Conservation (phyloP, 768 basidiomycete genomes). For the Chalciporus piperatus region DNA sequence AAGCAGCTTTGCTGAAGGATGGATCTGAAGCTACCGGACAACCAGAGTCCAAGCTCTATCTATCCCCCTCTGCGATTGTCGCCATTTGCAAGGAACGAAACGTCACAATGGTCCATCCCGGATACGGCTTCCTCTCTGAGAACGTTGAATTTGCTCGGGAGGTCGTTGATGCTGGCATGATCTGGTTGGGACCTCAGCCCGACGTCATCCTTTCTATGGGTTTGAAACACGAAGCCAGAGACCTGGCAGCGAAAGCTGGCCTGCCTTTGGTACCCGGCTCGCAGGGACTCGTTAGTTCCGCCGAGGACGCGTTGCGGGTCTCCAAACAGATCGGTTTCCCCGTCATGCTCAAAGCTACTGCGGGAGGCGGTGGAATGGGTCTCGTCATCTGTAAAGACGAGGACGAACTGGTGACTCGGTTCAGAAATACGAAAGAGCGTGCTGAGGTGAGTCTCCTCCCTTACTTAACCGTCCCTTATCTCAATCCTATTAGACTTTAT, state of each 20-base stretch:
- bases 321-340: constrained; percentile 52
- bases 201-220: constrained; percentile 54
- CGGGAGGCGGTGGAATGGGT: constrained; percentile 70
- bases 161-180: constrained; percentile 47
- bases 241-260: constrained; percentile 43
- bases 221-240: constrained; percentile 57
- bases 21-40: background rate
- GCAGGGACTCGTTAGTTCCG: constrained; percentile 41
- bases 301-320: constrained; percentile 39
- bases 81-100: constrained; percentile 38
- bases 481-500: constrained; percentile 37
- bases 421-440: constrained; percentile 37
- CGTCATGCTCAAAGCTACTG: constrained; percentile 64
- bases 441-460: constrained; percentile 40
- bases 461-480: background rate
- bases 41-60: constrained; percentile 46
- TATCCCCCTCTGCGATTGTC: constrained; percentile 38
- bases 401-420: constrained; percentile 36
- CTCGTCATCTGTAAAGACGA: constrained; percentile 50
- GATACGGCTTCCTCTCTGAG: constrained; percentile 67
- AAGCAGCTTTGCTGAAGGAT: constrained; percentile 39
- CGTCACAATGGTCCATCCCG: constrained; percentile 58
- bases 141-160: constrained; percentile 52
- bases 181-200: constrained; percentile 56
- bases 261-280: constrained; percentile 60